phyloP scores from a whole-genome alignment of 2,329 filamentous ascomycete species.

The Plenodomus tracheiphilus region DNA sequence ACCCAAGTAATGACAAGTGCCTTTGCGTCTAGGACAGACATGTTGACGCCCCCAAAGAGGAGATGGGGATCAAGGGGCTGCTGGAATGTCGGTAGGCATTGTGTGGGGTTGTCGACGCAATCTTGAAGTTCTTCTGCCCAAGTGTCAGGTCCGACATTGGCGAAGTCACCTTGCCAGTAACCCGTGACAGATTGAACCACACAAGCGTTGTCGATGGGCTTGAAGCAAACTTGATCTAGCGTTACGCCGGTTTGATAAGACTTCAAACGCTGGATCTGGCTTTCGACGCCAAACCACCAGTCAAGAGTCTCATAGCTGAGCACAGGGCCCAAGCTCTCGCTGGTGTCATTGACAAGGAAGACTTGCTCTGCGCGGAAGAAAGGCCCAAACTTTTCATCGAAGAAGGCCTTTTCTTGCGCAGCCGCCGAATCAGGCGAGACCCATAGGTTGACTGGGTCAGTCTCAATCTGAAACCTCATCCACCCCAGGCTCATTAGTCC shows the following conservation, averaged over 20 bases:
- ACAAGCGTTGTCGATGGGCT: slow-evolving; percentile 85
- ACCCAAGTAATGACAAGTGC: slow-evolving; percentile 95
- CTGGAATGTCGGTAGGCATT: slow-evolving; percentile 82
- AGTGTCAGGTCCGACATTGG: slow-evolving; percentile 61
- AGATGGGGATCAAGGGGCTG: slow-evolving; percentile 86
- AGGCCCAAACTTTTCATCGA: slow-evolving; percentile 89
- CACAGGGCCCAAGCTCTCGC: slow-evolving; percentile 70
- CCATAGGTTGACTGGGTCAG: slow-evolving; percentile 88
- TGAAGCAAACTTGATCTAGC: slow-evolving; percentile 88
- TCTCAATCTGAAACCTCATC: slow-evolving; percentile 87
- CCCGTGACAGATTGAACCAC: slow-evolving; percentile 91
- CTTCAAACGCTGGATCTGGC: slow-evolving; percentile 71
- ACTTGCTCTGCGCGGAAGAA: slow-evolving; percentile 94
- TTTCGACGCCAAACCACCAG: slow-evolving; percentile 95
- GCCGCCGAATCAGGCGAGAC: slow-evolving; percentile 92
- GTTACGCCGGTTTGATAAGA: slow-evolving; percentile 69
- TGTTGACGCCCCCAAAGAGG: slow-evolving; percentile 79
- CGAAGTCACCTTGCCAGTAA: slow-evolving; percentile 75
- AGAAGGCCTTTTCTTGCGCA: slow-evolving; percentile 90
- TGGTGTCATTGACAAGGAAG: slow-evolving; percentile 88
- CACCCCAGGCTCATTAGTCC: slow-evolving; percentile 82
- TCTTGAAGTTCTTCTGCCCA: slow-evolving; percentile 75
- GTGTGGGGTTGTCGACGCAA: slow-evolving; percentile 77
- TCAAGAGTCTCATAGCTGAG: slow-evolving; percentile 83
- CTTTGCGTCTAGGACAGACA: slow-evolving; percentile 69